Conservation (phyloP, 768 basidiomycete genomes). For the Baorangia bicolor region DNA sequence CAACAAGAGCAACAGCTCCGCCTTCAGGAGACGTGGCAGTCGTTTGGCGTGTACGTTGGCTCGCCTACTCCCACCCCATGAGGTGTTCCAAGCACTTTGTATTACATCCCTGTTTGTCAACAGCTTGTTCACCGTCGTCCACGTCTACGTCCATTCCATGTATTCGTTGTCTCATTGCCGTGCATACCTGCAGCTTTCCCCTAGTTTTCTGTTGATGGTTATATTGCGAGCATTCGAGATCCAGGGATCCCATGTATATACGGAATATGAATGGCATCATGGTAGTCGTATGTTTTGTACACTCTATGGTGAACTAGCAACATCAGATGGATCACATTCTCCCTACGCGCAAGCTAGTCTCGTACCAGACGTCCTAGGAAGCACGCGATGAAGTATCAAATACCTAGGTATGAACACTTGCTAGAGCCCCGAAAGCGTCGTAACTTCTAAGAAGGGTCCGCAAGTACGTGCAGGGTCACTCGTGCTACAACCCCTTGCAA, state of each 20-base stretch:
- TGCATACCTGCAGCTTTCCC: background rate
- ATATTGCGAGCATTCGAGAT: background rate
- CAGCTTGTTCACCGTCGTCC: background rate
- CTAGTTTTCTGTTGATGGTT: background rate
- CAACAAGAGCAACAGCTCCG: constrained; percentile 19
- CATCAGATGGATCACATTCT: too few relatives aligned
- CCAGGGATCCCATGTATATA: background rate
- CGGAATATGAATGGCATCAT: background rate
- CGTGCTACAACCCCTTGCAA: constrained; percentile 57
- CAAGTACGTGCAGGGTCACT: background rate
- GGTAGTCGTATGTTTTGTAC: background rate
- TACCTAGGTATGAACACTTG: too few relatives aligned
- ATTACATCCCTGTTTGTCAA: background rate
- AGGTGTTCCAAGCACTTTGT: background rate
- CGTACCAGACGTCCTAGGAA: background rate
- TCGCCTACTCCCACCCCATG: constrained; percentile 8
- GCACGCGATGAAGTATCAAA: background rate
- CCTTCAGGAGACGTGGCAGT: constrained; percentile 62
- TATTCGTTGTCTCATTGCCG: background rate
- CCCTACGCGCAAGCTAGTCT: background rate
- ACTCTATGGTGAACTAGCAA: background rate
- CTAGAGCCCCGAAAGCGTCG: background rate
- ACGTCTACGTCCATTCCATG: background rate
- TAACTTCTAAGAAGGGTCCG: background rate
- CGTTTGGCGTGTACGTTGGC: constrained; percentile 59